Evolutionary conservation across 441 rosid genomes (phyloP).

Genomic region (Isatis lusitanica): DNA sequence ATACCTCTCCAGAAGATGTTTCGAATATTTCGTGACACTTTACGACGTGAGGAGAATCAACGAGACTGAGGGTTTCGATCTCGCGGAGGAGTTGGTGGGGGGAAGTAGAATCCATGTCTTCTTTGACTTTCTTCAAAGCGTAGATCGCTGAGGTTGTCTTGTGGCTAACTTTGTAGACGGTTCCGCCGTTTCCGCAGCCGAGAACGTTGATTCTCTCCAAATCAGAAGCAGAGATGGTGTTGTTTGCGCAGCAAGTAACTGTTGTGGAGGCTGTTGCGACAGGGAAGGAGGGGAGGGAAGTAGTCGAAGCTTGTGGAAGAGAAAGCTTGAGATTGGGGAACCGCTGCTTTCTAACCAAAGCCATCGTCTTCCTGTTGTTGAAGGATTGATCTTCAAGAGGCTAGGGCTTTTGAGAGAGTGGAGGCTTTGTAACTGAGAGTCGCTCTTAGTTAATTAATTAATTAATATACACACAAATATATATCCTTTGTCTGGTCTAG

Average conservation of each 20-base stretch:
- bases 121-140: slow-evolving; percentile 66
- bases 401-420: not conserved
- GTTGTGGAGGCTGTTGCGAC: slow-evolving; percentile 17
- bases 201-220: slow-evolving; percentile 62
- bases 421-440: not conserved
- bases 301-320: slow-evolving; percentile 51
- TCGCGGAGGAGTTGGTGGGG: slow-evolving; percentile 62
- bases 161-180: slow-evolving; percentile 71
- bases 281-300: slow-evolving; percentile 37
- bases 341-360: slow-evolving; percentile 62
- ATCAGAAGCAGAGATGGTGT: slow-evolving; percentile 31
- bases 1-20: slow-evolving; percentile 57
- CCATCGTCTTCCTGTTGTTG: slow-evolving; percentile 39
- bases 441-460: too few species aligned
- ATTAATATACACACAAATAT: too few species aligned
- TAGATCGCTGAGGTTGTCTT: slow-evolving; percentile 49
- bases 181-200: slow-evolving; percentile 81
- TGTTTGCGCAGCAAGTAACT: slow-evolving; percentile 10
- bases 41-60: slow-evolving; percentile 64
- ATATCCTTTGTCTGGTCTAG: too few species aligned
- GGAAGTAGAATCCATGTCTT: slow-evolving; percentile 46
- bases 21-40: slow-evolving; percentile 57
- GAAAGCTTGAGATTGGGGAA: slow-evolving; percentile 74
- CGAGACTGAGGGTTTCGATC: slow-evolving; percentile 69
- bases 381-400: slow-evolving; percentile 10